Evolutionary conservation across 345 rosid genomes (phyloP).

Genomic region (Euclidium syriacum): DNA sequence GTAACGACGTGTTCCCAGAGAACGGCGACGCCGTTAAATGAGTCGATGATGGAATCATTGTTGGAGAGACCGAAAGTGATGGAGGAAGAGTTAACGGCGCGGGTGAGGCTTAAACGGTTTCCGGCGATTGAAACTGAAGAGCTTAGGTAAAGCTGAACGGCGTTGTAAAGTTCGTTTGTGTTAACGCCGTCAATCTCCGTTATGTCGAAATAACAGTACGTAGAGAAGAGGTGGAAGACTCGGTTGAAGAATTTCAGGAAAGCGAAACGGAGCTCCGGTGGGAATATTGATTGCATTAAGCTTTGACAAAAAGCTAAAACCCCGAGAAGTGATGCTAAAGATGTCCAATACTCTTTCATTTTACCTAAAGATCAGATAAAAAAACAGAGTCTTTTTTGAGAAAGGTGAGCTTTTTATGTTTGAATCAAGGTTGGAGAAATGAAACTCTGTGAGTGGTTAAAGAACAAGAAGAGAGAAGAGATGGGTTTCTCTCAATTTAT

Average conservation of each 20-base stretch:
- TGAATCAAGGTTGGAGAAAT: background rate
- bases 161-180: conserved; percentile 98
- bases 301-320: conserved; percentile 82
- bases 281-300: conserved; percentile 63
- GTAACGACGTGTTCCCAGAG: conserved; percentile 93
- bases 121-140: conserved; percentile 65
- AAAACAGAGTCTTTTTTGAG: conserved; percentile 3
- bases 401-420: conserved; percentile 5
- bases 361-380: background rate
- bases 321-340: conserved; percentile 71
- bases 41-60: conserved; percentile 74
- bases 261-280: conserved; percentile 84
- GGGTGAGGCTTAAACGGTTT: conserved; percentile 79
- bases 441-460: conserved; percentile 18
- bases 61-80: conserved; percentile 78
- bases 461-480: conserved; percentile 28
- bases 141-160: conserved; percentile 94
- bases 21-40: conserved; percentile 50
- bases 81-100: conserved; percentile 81
- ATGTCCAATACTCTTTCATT: conserved; percentile 84
- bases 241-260: conserved; percentile 51
- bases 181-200: conserved; percentile 95
- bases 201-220: conserved; percentile 83
- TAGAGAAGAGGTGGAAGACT: conserved; percentile 47
- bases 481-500: conserved; percentile 19